Conservation (phyloP, 345 rosid genomes). For the Brassica incana region DNA sequence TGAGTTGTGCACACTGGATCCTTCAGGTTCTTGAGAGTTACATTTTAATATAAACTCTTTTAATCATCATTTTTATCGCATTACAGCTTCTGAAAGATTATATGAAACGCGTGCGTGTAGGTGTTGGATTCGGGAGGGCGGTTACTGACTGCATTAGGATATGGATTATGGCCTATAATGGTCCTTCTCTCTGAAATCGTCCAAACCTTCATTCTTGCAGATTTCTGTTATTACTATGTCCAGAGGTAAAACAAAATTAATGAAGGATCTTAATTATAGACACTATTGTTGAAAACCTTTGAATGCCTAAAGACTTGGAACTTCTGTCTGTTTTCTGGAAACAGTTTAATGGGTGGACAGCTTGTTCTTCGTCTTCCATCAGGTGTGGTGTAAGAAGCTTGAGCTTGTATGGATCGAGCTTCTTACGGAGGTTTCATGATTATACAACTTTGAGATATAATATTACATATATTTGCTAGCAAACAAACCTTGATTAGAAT, state of each 20-base stretch:
- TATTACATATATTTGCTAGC: constrained; percentile 13
- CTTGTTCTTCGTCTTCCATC: constrained; percentile 72
- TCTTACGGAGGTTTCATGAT: constrained; percentile 11
- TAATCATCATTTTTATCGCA: not conserved
- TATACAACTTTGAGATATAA: not conserved
- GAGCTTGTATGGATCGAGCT: not conserved
- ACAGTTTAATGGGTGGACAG: constrained; percentile 72
- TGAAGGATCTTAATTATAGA: not conserved
- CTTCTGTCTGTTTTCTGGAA: not conserved
- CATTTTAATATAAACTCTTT: not conserved
- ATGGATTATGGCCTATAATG: constrained; percentile 83
- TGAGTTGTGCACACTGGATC: constrained; percentile 95
- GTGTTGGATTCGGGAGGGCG: constrained; percentile 74
- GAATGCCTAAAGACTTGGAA: not conserved
- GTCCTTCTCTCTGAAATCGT: constrained; percentile 81
- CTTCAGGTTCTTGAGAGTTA: constrained; percentile 58
- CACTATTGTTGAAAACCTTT: not conserved
- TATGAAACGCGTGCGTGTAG: constrained; percentile 32
- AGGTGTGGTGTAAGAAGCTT: constrained; percentile 65
- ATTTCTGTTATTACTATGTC: constrained; percentile 82
- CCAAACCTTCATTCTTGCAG: constrained; percentile 90
- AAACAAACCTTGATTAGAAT: constrained; percentile 14
- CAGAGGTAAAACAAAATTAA: constrained; percentile 47
- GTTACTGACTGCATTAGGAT: constrained; percentile 70
- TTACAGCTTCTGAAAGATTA: not conserved